Evolutionary conservation across 2,329 filamentous ascomycete species (phyloP).

Genomic region (Pleoardoris graminearum): DNA sequence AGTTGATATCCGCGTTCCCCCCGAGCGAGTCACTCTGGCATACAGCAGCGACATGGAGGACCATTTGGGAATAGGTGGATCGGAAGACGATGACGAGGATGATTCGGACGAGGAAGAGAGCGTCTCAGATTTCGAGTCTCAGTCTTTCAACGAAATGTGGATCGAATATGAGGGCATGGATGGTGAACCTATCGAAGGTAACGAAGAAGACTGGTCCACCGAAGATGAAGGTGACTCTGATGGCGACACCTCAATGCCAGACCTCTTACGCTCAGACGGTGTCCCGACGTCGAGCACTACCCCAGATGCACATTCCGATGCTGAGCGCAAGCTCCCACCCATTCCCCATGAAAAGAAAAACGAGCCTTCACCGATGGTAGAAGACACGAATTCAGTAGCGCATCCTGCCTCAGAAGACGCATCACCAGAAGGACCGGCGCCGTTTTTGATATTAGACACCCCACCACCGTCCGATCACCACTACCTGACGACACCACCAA

Average conservation of each 20-base stretch:
- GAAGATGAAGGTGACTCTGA: constrained; percentile 44
- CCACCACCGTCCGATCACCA: constrained; percentile 40
- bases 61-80: constrained; percentile 26
- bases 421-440: constrained; percentile 12
- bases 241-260: constrained; percentile 40
- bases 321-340: constrained; percentile 20
- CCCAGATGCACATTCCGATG: constrained; percentile 36
- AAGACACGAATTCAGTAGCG: constrained; percentile 10
- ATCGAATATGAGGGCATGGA: constrained; percentile 45
- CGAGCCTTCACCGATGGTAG: constrained; percentile 6
- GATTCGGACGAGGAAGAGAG: constrained; percentile 41
- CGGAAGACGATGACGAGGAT: constrained; percentile 34
- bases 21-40: constrained; percentile 55
- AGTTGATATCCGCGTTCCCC: constrained; percentile 53
- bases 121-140: constrained; percentile 36
- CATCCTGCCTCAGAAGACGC: constrained; percentile 9
- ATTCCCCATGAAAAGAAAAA: neutral
- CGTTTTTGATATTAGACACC: constrained; percentile 44
- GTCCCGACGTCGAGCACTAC: constrained; percentile 38
- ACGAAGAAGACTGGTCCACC: constrained; percentile 44
- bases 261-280: constrained; percentile 26
- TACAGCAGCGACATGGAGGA: constrained; percentile 50
- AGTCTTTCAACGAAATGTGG: constrained; percentile 44
- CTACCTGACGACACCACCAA: constrained; percentile 44
- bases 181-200: constrained; percentile 32